phyloP scores from a whole-genome alignment of 345 rosid genomes.

The Mercurialis annua region DNA sequence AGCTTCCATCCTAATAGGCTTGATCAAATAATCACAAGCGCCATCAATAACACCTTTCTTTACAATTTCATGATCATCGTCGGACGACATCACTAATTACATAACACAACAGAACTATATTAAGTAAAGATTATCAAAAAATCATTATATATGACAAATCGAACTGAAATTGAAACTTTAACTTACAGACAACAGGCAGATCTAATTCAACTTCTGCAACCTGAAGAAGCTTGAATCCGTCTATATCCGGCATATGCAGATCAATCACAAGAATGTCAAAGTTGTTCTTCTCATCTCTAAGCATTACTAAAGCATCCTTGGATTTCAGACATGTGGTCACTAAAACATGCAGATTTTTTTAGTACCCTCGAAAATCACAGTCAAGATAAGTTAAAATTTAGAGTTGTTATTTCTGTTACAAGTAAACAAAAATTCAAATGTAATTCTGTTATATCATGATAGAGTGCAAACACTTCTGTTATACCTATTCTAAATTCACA shows the following conservation, averaged over 20 bases:
- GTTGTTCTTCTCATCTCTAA: conserved; percentile 22
- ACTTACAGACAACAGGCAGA: conserved; percentile 36
- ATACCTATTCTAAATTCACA: too few relatives aligned
- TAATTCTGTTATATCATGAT: too few relatives aligned
- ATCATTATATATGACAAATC: too few relatives aligned
- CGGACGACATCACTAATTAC: conserved; percentile 27
- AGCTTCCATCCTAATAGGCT: conserved; percentile 26
- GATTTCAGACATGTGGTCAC: conserved; percentile 26
- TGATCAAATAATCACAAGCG: conserved; percentile 35
- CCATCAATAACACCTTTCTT: conserved; percentile 23
- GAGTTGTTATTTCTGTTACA: too few relatives aligned
- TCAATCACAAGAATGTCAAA: conserved; percentile 31
- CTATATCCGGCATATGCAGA: conserved; percentile 33
- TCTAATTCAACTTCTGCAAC: conserved; percentile 17
- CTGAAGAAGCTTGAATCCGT: conserved; percentile 32
- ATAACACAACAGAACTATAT: not conserved
- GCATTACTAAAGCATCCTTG: conserved; percentile 27
- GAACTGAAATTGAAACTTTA: not conserved
- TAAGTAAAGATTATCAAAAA: too few relatives aligned
- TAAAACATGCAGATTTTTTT: conserved; percentile 7
- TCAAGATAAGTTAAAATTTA: too few relatives aligned
- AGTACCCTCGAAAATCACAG: too few relatives aligned
- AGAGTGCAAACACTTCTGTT: too few relatives aligned
- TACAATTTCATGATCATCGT: conserved; percentile 20
- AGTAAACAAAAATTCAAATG: too few relatives aligned